Conservation (phyloP, 306 rosid genomes). For the Gleditsia sinensis region DNA sequence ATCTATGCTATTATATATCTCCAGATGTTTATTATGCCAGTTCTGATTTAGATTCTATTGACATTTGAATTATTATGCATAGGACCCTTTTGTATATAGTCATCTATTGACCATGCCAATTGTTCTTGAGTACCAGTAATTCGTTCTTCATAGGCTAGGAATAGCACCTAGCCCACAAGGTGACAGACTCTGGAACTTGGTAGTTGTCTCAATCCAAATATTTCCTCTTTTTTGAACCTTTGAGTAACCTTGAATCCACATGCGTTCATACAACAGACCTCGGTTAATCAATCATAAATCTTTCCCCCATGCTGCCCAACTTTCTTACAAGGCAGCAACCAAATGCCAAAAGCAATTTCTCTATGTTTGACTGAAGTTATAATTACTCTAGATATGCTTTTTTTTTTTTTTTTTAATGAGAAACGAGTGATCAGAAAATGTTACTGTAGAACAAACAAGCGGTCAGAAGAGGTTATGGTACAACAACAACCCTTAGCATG, state of each 20-base stretch:
- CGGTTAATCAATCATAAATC: neutral
- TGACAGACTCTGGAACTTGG: neutral
- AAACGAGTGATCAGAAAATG: neutral
- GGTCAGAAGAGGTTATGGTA: no score
- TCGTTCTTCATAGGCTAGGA: neutral
- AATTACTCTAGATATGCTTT: neutral
- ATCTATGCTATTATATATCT: neutral
- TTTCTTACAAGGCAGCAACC: neutral
- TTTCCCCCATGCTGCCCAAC: neutral
- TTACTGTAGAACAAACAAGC: no score
- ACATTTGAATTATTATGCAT: slow-evolving; percentile 1
- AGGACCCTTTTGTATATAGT: neutral
- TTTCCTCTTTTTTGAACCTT: neutral
- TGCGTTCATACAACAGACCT: neutral
- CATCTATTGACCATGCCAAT: slow-evolving; percentile 15
- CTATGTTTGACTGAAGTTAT: no score
- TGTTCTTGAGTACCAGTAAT: neutral
- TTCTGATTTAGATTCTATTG: slow-evolving; percentile 9
- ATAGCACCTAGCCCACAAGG: neutral
- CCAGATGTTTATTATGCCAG: neutral
- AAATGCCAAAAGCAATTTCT: neutral
- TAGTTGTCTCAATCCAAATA: neutral
- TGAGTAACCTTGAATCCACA: neutral
- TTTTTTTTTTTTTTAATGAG: no score
- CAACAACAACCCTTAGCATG: neutral